Base-by-base conservation (phyloP, 2,329 filamentous ascomycete species). In the Nemania sp. region DNA sequence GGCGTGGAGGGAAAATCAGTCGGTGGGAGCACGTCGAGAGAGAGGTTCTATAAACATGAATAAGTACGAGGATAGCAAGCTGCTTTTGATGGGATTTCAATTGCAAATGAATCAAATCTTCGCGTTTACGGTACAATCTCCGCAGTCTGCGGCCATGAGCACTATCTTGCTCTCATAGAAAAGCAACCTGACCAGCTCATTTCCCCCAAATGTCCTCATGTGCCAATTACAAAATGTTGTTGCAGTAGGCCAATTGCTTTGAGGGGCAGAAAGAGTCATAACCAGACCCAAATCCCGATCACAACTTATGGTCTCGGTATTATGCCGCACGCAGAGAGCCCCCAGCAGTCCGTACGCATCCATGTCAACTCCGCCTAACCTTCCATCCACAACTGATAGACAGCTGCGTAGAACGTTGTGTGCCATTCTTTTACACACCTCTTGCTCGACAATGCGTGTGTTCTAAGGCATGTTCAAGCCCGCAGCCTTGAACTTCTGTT, bases 401-500 rank as follows among this genome's bases (percentile, higher is more conserved):
- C 15, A 45, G 29, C 25, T 45, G 18, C 10, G 11, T 15, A 37
- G 17, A 37, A 46, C 43, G 15, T 40, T 40, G 15, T 17, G 17
- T n/a, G 7, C 9, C 39, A n/a, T 17, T 40, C 15, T n/a, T 40
- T 40, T 40, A 15, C 39, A 9, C 15, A 17, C 13, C 12, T 20
- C 40, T 11, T 20, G n/a, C 40, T 43, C 17, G 20, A 21, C 17
- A 43, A 7, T 55, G 37, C 21, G 25, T 34, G 12, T 50, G n/a
- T 21, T 21, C 40, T 56, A 57, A 52, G 58, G 58, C 58, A 62
- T 58, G 25, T 51, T 4, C 32, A 62, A 51, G 5, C 34, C 34
- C 32, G 40, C 43, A 42, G 50, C 59, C 40, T 37, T 37, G 46
- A 59, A 55, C 55, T 47, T 42, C 20, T 20, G 18, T 42, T 32